A percentile compares a stretch with the other conserved stretches of the same genome.
Conservation (phyloP, 2,329 filamentous ascomycete species). For the Diplocarpon mali region DNA sequence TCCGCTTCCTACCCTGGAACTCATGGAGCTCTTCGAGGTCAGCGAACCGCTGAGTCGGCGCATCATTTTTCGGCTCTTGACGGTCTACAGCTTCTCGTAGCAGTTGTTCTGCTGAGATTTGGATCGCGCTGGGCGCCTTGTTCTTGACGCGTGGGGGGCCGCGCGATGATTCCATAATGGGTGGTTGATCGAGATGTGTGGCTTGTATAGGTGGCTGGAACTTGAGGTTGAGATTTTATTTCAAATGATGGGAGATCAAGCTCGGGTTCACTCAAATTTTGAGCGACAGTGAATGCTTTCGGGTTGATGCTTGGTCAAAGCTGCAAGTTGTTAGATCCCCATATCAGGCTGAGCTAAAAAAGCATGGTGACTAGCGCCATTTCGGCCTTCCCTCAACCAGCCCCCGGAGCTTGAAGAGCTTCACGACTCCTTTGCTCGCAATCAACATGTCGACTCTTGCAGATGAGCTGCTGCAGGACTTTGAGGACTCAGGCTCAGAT, state of each 20-base stretch:
- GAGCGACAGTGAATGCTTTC: background rate
- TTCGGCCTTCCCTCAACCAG: too few relatives aligned
- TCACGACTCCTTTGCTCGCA: conserved; percentile 3
- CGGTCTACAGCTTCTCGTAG: conserved; percentile 94
- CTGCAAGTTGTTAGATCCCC: background rate
- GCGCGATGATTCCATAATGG: conserved; percentile 75
- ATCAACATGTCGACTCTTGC: conserved; percentile 72
- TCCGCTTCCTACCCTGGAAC: conserved; percentile 89
- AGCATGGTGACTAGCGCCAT: background rate
- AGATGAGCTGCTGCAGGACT: conserved; percentile 86
- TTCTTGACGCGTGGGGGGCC: conserved; percentile 97
- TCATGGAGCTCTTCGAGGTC: conserved; percentile 97
- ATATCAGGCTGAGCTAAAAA: conserved; percentile 4
- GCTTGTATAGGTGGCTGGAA: too few relatives aligned
- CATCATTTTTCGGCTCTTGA: conserved; percentile 78
- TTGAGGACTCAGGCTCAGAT: conserved; percentile 76
- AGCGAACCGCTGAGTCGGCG: conserved; percentile 87
- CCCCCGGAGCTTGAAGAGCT: background rate
- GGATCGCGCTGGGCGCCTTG: conserved; percentile 81
- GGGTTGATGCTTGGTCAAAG: background rate
- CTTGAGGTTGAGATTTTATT: too few relatives aligned
- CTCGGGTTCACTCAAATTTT: background rate
- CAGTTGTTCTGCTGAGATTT: conserved; percentile 95
- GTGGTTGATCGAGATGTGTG: background rate
- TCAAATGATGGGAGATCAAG: background rate